Evolutionary conservation across 1,284 basidiomycete species (phyloP).

Genomic region (Exobasidium cylindrosporum): DNA sequence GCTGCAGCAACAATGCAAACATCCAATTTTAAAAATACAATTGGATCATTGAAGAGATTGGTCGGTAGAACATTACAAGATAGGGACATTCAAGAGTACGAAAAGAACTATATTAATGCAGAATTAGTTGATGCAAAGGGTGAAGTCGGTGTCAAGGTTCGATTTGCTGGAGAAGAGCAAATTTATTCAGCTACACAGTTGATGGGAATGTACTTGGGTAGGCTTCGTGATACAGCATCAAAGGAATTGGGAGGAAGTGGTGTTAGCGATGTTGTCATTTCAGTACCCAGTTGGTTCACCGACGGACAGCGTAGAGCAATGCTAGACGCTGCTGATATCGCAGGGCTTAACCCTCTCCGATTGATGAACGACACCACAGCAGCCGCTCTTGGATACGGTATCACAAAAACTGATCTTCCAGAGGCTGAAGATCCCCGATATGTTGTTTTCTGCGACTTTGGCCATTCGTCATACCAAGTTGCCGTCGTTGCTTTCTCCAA

Average conservation of each 20-base stretch:
- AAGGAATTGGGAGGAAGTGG: constrained; percentile 47
- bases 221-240: constrained; percentile 52
- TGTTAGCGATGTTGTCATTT: constrained; percentile 53
- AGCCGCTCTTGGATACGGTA: constrained; percentile 53
- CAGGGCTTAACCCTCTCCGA: constrained; percentile 52
- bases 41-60: constrained; percentile 54
- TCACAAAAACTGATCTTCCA: constrained; percentile 55
- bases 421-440: constrained; percentile 52
- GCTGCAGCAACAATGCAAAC: constrained; percentile 52
- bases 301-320: constrained; percentile 51
- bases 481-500: constrained; percentile 54
- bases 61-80: constrained; percentile 49
- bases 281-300: constrained; percentile 54
- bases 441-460: constrained; percentile 54
- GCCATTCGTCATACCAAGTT: constrained; percentile 55
- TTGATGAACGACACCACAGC: constrained; percentile 55
- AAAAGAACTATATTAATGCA: constrained; percentile 53
- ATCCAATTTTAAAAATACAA: constrained; percentile 55
- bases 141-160: constrained; percentile 54
- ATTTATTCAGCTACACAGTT: constrained; percentile 53
- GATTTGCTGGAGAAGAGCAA: constrained; percentile 48
- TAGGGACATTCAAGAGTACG: constrained; percentile 45
- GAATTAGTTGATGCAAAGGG: constrained; percentile 53
- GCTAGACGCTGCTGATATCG: constrained; percentile 53
- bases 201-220: constrained; percentile 53